These are phyloP conservation scores for Auriscalpium vulgare DNA, from an alignment of 768 basidiomycete species.

Conservation along the genomic window DNA sequence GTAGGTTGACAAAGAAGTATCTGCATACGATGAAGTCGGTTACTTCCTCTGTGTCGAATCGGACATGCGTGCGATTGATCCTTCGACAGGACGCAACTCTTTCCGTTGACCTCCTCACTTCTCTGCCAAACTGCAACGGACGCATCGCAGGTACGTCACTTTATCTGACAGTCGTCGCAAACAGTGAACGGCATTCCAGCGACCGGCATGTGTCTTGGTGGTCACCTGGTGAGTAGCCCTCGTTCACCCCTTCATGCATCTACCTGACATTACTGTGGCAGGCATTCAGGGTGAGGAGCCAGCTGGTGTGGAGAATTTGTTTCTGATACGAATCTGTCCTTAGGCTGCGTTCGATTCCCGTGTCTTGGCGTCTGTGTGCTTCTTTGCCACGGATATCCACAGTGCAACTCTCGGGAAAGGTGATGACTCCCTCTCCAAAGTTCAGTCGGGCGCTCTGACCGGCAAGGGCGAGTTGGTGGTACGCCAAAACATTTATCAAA, in stretches of 20 bases:
- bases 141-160: constrained; percentile 62
- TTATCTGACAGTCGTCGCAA: background rate
- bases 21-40: constrained; percentile 79
- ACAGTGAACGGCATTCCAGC: constrained; percentile 30
- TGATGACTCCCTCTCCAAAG: constrained; percentile 74
- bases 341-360: constrained; percentile 87
- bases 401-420: constrained; percentile 75
- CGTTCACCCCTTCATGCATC: constrained; percentile 28
- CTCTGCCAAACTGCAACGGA: constrained; percentile 81
- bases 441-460: constrained; percentile 65
- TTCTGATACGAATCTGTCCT: background rate
- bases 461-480: constrained; percentile 82
- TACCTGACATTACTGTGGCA: constrained; percentile 12
- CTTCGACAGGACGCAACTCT: constrained; percentile 62
- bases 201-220: constrained; percentile 89
- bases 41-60: background rate
- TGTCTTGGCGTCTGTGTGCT: constrained; percentile 80
- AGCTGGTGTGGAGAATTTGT: too few relatives aligned
- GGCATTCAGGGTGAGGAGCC: constrained; percentile 40
- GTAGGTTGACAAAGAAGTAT: constrained; percentile 81
- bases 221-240: constrained; percentile 58
- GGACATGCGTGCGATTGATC: too few relatives aligned
- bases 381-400: constrained; percentile 94
- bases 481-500: constrained; percentile 18
- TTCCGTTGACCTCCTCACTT: constrained; percentile 64